Evolutionary conservation across 2,329 filamentous ascomycete genomes (phyloP).

Genomic region (Phialocephala subalpina): DNA sequence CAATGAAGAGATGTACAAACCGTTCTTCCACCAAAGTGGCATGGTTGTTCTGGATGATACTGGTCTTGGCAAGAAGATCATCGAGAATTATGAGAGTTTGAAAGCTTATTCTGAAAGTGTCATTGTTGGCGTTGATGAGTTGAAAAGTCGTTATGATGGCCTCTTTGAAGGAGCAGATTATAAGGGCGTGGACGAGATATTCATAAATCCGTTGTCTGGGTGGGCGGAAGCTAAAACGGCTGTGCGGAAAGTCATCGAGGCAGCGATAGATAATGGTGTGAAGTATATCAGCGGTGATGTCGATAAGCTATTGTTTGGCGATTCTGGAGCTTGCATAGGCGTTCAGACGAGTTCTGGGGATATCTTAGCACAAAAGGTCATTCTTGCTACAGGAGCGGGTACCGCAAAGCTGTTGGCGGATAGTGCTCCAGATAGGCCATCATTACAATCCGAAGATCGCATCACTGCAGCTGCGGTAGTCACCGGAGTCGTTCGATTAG

Average conservation of each 20-base stretch:
- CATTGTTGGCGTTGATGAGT: constrained; percentile 52
- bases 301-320: constrained; percentile 54
- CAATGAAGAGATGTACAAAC: constrained; percentile 53
- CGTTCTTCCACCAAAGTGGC: constrained; percentile 57
- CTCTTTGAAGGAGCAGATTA: constrained; percentile 48
- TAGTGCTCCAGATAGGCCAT: constrained; percentile 55
- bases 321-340: constrained; percentile 55
- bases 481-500: constrained; percentile 49
- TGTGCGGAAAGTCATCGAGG: constrained; percentile 52
- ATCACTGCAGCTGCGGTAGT: constrained; percentile 65
- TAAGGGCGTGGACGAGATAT: constrained; percentile 50
- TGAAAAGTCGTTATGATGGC: constrained; percentile 50
- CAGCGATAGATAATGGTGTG: constrained; percentile 53
- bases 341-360: constrained; percentile 57
- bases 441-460: constrained; percentile 60
- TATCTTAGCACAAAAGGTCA: constrained; percentile 59
- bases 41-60: constrained; percentile 55
- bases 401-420: constrained; percentile 62
- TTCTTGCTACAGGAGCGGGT: constrained; percentile 64
- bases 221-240: constrained; percentile 60
- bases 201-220: constrained; percentile 58
- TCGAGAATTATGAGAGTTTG: constrained; percentile 52
- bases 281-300: constrained; percentile 53
- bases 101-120: constrained; percentile 46
- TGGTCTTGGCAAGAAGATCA: constrained; percentile 54